Evolutionary conservation across 768 basidiomycete species (phyloP).

Genomic region (Psilocybe cubensis): DNA sequence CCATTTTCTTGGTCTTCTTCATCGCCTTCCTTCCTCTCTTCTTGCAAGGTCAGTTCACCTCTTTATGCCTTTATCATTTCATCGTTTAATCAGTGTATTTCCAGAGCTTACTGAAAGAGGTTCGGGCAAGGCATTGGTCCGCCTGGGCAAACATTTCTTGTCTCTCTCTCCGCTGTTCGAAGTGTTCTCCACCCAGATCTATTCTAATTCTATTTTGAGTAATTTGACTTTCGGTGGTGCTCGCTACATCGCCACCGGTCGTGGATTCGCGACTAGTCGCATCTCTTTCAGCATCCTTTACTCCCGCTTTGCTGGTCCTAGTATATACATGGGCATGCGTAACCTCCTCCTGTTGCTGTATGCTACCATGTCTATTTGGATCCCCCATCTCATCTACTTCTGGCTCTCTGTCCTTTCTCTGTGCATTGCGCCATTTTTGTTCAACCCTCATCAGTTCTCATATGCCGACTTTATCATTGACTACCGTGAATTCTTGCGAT

Average conservation of each 20-base stretch:
- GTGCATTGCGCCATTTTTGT: slow-evolving; percentile 95
- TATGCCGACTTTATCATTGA: slow-evolving; percentile 98
- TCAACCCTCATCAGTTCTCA: slow-evolving; percentile 99
- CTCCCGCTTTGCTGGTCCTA: slow-evolving; percentile 98
- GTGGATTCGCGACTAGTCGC: slow-evolving; percentile 97
- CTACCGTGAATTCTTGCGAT: slow-evolving; percentile 96
- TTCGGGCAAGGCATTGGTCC: slow-evolving; percentile 91
- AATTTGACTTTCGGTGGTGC: slow-evolving; percentile 98
- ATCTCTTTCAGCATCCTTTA: slow-evolving; percentile 97
- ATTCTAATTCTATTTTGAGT: slow-evolving; percentile 94
- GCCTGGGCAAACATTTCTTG: slow-evolving; percentile 94
- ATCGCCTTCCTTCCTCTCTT: slow-evolving; percentile 97
- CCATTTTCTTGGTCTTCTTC: slow-evolving; percentile 99
- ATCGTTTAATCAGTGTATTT: slow-evolving; percentile 6
- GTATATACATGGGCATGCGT: slow-evolving; percentile 98
- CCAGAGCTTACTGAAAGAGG: slow-evolving; percentile 95
- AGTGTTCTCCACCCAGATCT: slow-evolving; percentile 98
- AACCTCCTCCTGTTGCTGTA: slow-evolving; percentile 91
- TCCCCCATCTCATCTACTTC: slow-evolving; percentile 96
- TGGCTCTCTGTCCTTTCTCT: slow-evolving; percentile 96
- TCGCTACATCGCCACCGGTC: slow-evolving; percentile 98
- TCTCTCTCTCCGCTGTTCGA: slow-evolving; percentile 98
- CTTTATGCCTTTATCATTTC: neutral
- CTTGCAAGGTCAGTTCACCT: slow-evolving; percentile 76
- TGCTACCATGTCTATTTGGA: slow-evolving; percentile 90